Conservation (phyloP, 805 yeast species). For the Yarrowia sp. region DNA sequence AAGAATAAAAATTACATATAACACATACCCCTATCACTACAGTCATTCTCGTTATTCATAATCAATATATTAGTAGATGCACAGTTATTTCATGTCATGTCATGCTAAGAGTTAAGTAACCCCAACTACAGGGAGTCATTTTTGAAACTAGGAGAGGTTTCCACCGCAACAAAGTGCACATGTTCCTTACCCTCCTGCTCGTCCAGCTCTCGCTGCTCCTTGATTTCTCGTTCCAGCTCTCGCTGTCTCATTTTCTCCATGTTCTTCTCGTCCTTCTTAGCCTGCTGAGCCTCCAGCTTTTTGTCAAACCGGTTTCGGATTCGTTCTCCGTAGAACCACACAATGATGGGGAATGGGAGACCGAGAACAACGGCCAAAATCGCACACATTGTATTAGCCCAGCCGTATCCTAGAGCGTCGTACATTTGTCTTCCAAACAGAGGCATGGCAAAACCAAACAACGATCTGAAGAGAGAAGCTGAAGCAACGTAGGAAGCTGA, state of each 20-base stretch:
- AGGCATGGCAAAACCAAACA: slow-evolving; percentile 69
- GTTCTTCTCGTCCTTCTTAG: slow-evolving; percentile 45
- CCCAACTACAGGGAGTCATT: not conserved
- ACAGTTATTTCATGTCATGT: not conserved
- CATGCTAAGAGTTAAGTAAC: not conserved
- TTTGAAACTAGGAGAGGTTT: not conserved
- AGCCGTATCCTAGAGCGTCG: slow-evolving; percentile 56
- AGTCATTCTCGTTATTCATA: not conserved
- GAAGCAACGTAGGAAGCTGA: slow-evolving; percentile 72
- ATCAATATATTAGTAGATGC: slow-evolving; percentile 1
- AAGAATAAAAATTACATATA: no score
- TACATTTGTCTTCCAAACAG: slow-evolving; percentile 62
- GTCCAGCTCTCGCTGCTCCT: not conserved
- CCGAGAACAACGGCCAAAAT: slow-evolving; percentile 57
- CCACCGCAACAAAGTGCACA: not conserved
- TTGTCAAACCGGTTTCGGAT: slow-evolving; percentile 59
- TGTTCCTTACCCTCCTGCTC: not conserved
- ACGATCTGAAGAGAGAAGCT: slow-evolving; percentile 63
- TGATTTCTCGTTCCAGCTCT: slow-evolving; percentile 1
- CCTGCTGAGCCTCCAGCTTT: slow-evolving; percentile 50
- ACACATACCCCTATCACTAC: no score
- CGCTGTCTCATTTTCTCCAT: slow-evolving; percentile 37
- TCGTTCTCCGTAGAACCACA: slow-evolving; percentile 55
- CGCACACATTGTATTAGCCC: slow-evolving; percentile 68
- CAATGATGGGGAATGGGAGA: slow-evolving; percentile 61